A percentile compares a stretch with the other conserved stretches of the same genome.
Evolutionary conservation across 2,329 filamentous ascomycete genomes (phyloP).

Genomic region (Talaromyces sp.): DNA sequence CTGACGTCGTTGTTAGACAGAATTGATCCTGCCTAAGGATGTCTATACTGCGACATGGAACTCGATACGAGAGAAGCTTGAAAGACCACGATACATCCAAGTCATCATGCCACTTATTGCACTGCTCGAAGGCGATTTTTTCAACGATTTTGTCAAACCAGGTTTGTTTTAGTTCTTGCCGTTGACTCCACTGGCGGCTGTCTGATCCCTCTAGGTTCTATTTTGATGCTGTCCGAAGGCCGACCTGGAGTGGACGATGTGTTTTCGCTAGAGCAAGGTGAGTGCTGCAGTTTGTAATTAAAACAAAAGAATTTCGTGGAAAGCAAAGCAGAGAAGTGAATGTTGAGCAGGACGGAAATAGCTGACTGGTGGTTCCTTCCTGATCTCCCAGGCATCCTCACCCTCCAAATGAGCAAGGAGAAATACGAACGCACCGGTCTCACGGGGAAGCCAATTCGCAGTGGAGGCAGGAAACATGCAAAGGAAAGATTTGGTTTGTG

Average conservation of each 20-base stretch:
- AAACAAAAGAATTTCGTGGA: background rate
- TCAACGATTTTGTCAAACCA: conserved; percentile 76
- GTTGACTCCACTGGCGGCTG: background rate
- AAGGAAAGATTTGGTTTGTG: conserved; percentile 66
- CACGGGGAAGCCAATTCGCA: conserved; percentile 60
- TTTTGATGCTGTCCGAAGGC: conserved; percentile 80
- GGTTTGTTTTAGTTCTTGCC: conserved; percentile 44
- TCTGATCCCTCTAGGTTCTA: conserved; percentile 53
- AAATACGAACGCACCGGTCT: conserved; percentile 79
- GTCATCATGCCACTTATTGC: conserved; percentile 69
- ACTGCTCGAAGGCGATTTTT: conserved; percentile 69
- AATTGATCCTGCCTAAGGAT: conserved; percentile 67
- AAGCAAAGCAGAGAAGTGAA: background rate
- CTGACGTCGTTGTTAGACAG: conserved; percentile 32
- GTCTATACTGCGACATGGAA: conserved; percentile 51
- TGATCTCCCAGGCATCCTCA: conserved; percentile 57
- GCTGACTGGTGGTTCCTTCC: background rate
- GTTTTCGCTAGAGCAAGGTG: conserved; percentile 67
- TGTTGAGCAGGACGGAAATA: background rate
- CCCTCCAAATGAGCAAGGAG: conserved; percentile 72
- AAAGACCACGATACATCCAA: conserved; percentile 54
- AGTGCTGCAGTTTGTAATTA: conserved; percentile 10
- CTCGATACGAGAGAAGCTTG: conserved; percentile 44
- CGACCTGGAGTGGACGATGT: conserved; percentile 64
- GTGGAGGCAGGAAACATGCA: conserved; percentile 56